A percentile compares a stretch with the other conserved stretches of the same genome.
phyloP scores from a whole-genome alignment of 2,329 filamentous ascomycete genomes.

The Colletotrichum acutatum region DNA sequence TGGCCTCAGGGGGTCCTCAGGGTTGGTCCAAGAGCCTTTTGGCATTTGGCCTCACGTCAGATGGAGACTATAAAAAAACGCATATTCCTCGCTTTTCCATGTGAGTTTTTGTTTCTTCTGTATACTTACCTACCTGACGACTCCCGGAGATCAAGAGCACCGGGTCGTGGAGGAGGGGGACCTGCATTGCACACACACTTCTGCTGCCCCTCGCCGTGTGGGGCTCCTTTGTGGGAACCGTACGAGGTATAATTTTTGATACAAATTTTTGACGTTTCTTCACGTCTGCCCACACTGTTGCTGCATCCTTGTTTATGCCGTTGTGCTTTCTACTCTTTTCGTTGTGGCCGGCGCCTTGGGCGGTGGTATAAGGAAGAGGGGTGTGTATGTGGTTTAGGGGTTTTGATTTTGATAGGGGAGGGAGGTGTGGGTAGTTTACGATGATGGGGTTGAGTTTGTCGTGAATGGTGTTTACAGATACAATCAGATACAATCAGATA shows the following conservation, averaged over 20 bases:
- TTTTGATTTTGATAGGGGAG: background rate
- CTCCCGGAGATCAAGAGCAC: constrained; percentile 21
- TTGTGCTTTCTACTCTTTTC: background rate
- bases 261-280: background rate
- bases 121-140: constrained; percentile 24
- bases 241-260: constrained; percentile 9
- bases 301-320: background rate
- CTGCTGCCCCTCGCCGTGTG: constrained; percentile 14
- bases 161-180: constrained; percentile 13
- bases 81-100: background rate
- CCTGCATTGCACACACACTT: constrained; percentile 22
- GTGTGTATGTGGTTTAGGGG: background rate
- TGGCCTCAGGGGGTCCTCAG: background rate
- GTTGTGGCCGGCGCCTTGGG: background rate
- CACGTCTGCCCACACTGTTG: background rate
- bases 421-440: background rate
- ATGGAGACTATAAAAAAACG: background rate
- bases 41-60: background rate
- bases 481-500: no score
- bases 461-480: background rate
- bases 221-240: constrained; percentile 1
- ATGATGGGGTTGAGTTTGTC: background rate
- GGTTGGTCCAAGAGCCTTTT: background rate
- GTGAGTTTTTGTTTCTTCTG: background rate
- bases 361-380: constrained; percentile 17